These are phyloP conservation scores for Fusarium solani-melongenae DNA, from an alignment of 2,329 filamentous ascomycete genomes.

Conservation along the genomic window DNA sequence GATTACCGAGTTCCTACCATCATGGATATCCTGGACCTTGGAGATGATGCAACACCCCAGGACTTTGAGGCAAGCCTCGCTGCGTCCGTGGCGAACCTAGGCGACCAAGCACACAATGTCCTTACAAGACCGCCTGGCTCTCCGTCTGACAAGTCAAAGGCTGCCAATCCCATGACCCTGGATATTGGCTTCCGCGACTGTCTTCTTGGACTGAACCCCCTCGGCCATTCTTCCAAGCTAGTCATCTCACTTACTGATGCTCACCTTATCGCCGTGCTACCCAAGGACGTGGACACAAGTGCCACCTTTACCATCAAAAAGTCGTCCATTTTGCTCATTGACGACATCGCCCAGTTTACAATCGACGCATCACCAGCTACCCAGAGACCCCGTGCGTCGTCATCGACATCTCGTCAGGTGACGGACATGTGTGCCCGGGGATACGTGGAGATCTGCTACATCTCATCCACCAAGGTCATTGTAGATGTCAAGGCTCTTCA, in stretches of 20 bases:
- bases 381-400: slow-evolving; percentile 45
- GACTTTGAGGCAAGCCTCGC: slow-evolving; percentile 81
- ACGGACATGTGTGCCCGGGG: slow-evolving; percentile 71
- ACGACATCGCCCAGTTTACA: slow-evolving; percentile 67
- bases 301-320: slow-evolving; percentile 78
- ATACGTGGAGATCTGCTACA: slow-evolving; percentile 87
- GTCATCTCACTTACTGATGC: slow-evolving; percentile 83
- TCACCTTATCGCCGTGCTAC: slow-evolving; percentile 74
- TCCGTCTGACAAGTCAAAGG: slow-evolving; percentile 43
- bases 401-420: slow-evolving; percentile 61
- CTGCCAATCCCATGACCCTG: slow-evolving; percentile 70
- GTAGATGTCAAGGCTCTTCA: slow-evolving; percentile 67
- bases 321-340: slow-evolving; percentile 84
- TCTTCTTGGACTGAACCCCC: slow-evolving; percentile 84
- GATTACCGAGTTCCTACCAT: slow-evolving; percentile 90
- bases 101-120: slow-evolving; percentile 68
- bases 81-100: slow-evolving; percentile 81
- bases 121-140: slow-evolving; percentile 48
- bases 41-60: slow-evolving; percentile 73
- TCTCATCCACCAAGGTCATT: slow-evolving; percentile 80
- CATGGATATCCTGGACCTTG: slow-evolving; percentile 80
- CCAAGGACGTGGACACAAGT: slow-evolving; percentile 72
- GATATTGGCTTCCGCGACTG: slow-evolving; percentile 85
- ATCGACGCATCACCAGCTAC: slow-evolving; percentile 16
- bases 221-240: slow-evolving; percentile 79